Percentiles rank a stretch among this genome's conserved stretches.
Conservation (phyloP, 176 grass and related monocot genomes). For the Zoysia pacifica region DNA sequence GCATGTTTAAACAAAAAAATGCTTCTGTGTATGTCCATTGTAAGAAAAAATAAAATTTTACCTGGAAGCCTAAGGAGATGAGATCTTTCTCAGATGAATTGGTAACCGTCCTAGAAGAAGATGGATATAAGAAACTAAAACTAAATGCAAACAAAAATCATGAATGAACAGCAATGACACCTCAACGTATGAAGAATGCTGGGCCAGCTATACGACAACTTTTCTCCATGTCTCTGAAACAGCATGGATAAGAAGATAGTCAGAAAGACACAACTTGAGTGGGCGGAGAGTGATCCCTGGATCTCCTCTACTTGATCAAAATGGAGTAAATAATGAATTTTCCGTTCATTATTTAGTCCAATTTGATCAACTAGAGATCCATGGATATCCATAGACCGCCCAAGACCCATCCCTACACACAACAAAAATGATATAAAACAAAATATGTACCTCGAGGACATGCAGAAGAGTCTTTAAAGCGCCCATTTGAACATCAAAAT, state of each 20-base stretch:
- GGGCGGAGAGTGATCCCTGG: background rate
- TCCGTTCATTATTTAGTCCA: too few relatives aligned
- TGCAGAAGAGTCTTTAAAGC: slow-evolving; percentile 94
- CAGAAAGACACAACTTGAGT: slow-evolving; percentile 26
- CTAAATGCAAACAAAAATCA: slow-evolving; percentile 32
- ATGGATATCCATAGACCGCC: background rate
- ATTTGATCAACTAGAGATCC: too few relatives aligned
- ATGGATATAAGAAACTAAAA: slow-evolving; percentile 38
- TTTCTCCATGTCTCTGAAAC: slow-evolving; percentile 96
- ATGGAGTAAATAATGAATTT: too few relatives aligned
- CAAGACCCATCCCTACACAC: slow-evolving; percentile 12
- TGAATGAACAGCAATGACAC: slow-evolving; percentile 51
- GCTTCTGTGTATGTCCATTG: background rate
- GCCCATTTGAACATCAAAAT: slow-evolving; percentile 79
- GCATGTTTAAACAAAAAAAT: slow-evolving; percentile 16
- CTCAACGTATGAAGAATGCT: slow-evolving; percentile 93
- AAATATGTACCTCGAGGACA: slow-evolving; percentile 86
- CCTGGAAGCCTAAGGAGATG: slow-evolving; percentile 96
- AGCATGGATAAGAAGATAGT: slow-evolving; percentile 35
- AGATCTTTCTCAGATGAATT: slow-evolving; percentile 83
- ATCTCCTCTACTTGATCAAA: too few relatives aligned
- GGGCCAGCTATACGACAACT: slow-evolving; percentile 83
- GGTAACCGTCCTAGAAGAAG: slow-evolving; percentile 71
- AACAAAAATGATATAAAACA: slow-evolving; percentile 34
- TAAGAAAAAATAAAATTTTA: slow-evolving; percentile 44